phyloP scores from a whole-genome alignment of 179 eudicot species.

The Silene coronaria region DNA sequence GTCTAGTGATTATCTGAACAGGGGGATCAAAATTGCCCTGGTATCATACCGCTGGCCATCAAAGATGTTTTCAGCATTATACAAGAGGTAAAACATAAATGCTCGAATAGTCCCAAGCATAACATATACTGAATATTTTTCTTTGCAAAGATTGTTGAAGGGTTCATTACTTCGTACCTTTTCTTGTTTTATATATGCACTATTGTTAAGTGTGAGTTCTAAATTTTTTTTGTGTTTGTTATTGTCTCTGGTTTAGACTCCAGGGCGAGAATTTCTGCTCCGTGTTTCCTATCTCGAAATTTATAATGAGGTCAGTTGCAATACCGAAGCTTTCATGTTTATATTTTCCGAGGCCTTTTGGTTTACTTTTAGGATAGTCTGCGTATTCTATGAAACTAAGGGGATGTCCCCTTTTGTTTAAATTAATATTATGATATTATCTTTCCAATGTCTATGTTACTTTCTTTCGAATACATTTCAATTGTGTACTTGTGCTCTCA shows the following conservation, averaged over 20 bases:
- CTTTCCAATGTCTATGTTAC: neutral
- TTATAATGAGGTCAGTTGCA: constrained; percentile 69
- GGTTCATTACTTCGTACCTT: neutral
- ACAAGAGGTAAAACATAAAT: constrained; percentile 49
- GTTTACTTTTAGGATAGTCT: neutral
- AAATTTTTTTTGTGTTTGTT: neutral
- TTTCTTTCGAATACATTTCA: neutral
- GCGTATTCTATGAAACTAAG: neutral
- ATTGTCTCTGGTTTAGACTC: constrained; percentile 42
- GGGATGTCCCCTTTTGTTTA: neutral
- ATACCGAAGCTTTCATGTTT: neutral
- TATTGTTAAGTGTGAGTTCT: neutral
- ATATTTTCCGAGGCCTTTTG: neutral
- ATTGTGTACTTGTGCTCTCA: constrained; percentile 23
- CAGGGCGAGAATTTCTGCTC: constrained; percentile 77
- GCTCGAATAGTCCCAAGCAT: neutral
- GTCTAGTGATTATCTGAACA: constrained; percentile 20
- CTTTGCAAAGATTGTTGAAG: neutral
- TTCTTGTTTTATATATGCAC: neutral
- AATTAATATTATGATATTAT: neutral
- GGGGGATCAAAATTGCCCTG: constrained; percentile 81
- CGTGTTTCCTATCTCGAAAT: constrained; percentile 90
- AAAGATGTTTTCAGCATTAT: constrained; percentile 73
- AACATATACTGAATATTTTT: neutral
- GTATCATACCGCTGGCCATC: constrained; percentile 68